Evolutionary conservation across 371 early-diverging fungal genomes (phyloP), one percentile per base, ranked within the genome.

Genomic region (Rhizopus sp.): DNA sequence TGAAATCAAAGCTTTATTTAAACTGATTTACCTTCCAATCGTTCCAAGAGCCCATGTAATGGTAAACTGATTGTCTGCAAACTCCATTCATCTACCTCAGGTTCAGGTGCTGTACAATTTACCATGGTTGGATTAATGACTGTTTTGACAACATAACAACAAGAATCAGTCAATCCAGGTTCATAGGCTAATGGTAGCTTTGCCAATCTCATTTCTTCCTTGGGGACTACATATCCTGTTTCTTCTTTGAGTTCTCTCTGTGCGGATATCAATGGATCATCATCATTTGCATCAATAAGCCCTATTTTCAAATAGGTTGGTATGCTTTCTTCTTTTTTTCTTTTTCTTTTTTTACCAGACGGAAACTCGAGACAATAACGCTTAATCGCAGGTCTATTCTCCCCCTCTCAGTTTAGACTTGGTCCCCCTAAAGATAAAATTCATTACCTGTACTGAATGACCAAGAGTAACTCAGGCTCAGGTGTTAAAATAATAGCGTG

Each of bases 311-410:
- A 10, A 16, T 30, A 12, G 13, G 23, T 17, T 40, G 5, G 10
- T 3, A 3, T 53, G 31, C 16, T 29, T 33, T 23, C 38, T 7
- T 12, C n/a, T n/a, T n/a, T n/a, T n/a, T n/a, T n/a, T 35, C 5
- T 5, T 50, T 7, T 9, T n/a, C 29, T 23, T 32, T 34, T 52
- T 54, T 48, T 67, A 64, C 87, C 88, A 17, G 86, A 84, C 1
- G 88, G 86, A 60, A 86, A 84, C 54, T 88, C 88, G 34, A 88
- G 53, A 17, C 77, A 69, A 53, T 82, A 84, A 15, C 66, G 54
- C 5, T 73, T 73, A 12, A 86, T 54, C 2, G 86, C 77, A 3
- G 88, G 88, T 37, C 88, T 82, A 34, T 52, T 30, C 23, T 4
- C 31, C 13, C 4, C 2, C 23, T 23, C 23, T 23, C 23, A 23